Conservation (phyloP, 768 basidiomycete genomes). For the Pulveroboletus sp. region DNA sequence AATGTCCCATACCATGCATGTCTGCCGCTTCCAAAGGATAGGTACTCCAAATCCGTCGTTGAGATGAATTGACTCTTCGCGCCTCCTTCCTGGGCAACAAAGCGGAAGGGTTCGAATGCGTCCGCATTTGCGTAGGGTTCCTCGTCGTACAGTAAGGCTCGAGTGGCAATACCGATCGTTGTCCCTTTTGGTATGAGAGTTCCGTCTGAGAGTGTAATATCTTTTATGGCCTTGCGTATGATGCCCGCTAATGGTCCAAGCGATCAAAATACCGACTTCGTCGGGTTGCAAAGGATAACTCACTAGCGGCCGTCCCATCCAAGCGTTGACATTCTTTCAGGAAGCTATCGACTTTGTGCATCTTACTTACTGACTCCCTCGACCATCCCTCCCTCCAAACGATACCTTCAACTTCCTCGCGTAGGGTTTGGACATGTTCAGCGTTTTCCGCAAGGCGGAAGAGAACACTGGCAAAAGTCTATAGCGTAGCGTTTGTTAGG, state of each 20-base stretch:
- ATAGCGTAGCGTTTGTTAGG: neutral
- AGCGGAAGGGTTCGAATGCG: slow-evolving; percentile 49
- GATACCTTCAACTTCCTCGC: slow-evolving; percentile 36
- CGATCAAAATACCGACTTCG: slow-evolving; percentile 12
- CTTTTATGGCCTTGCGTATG: slow-evolving; percentile 30
- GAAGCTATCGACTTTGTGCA: slow-evolving; percentile 40
- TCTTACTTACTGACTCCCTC: slow-evolving; percentile 23
- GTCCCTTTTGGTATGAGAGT: slow-evolving; percentile 35
- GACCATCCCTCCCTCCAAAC: slow-evolving; percentile 28
- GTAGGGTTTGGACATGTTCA: slow-evolving; percentile 31
- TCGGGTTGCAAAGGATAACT: neutral
- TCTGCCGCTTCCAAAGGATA: slow-evolving; percentile 37
- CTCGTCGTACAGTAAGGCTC: slow-evolving; percentile 19
- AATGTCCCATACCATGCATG: slow-evolving; percentile 22
- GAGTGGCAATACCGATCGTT: slow-evolving; percentile 17
- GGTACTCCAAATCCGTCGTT: slow-evolving; percentile 29
- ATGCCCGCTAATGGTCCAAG: slow-evolving; percentile 21
- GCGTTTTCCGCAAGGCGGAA: slow-evolving; percentile 36
- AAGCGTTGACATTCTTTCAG: slow-evolving; percentile 35
- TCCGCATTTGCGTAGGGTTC: slow-evolving; percentile 31
- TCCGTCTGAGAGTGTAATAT: slow-evolving; percentile 38
- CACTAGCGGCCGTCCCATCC: slow-evolving; percentile 26
- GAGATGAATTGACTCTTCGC: slow-evolving; percentile 35
- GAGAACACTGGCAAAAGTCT: slow-evolving; percentile 15
- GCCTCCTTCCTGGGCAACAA: slow-evolving; percentile 31